Percentiles rank a stretch among this genome's conserved stretches.
Evolutionary conservation across 2,329 filamentous ascomycete species (phyloP).

Genomic region (Penicillium rolfsii): DNA sequence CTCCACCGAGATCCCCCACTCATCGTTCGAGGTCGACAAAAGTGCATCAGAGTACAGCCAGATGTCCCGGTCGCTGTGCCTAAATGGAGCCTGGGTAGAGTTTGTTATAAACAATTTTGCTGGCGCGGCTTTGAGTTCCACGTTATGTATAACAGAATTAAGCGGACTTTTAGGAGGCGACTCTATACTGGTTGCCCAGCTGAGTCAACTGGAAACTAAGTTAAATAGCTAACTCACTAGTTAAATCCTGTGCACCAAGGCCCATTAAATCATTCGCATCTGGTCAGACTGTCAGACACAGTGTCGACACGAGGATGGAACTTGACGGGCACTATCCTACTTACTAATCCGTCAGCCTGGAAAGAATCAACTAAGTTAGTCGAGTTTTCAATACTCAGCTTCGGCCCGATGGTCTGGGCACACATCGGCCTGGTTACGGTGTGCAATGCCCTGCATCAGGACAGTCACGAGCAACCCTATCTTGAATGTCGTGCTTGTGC

Average conservation of each 20-base stretch:
- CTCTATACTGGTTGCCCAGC: neutral
- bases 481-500: neutral
- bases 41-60: neutral
- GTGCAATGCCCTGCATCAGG: neutral
- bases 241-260: no score
- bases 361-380: neutral
- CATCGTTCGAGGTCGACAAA: conserved; percentile 1
- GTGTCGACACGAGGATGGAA: no score
- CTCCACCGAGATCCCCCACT: conserved; percentile 5
- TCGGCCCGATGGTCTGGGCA: neutral
- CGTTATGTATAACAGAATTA: neutral
- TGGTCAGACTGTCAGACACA: neutral
- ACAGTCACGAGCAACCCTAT: neutral
- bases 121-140: neutral
- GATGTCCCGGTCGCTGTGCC: neutral
- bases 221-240: no score
- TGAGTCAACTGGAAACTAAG: neutral
- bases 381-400: neutral
- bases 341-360: neutral
- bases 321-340: neutral
- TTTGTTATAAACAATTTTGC: neutral
- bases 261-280: neutral
- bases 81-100: neutral
- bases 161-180: neutral
- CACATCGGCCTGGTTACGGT: neutral